Percentiles rank a stretch among this genome's conserved stretches.
Evolutionary conservation across 495 filamentous ascomycete genomes (phyloP).

Genomic region (Penicillium herquei): DNA sequence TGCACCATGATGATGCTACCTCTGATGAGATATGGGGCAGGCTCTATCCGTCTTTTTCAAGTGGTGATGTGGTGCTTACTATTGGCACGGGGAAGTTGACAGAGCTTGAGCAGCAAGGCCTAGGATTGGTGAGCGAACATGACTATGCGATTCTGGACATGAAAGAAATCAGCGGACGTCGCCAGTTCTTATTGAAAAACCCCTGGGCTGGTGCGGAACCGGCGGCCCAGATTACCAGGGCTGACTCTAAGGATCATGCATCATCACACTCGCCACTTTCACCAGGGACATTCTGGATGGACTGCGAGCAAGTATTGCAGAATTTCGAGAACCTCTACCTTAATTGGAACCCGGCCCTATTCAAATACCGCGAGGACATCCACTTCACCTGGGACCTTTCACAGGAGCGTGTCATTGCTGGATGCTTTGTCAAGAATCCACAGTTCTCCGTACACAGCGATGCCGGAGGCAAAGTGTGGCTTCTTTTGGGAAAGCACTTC

Average conservation of each 20-base stretch:
- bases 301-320: conserved; percentile 76
- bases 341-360: conserved; percentile 93
- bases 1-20: conserved; percentile 80
- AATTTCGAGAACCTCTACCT: conserved; percentile 94
- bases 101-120: conserved; percentile 65
- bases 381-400: conserved; percentile 87
- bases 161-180: conserved; percentile 60
- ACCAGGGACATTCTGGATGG: conserved; percentile 90
- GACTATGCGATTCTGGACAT: conserved; percentile 91
- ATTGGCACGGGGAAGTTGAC: conserved; percentile 84
- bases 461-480: conserved; percentile 66
- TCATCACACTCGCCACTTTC: conserved; percentile 25
- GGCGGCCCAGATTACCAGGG: conserved; percentile 12
- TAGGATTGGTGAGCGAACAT: conserved; percentile 86
- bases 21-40: conserved; percentile 72
- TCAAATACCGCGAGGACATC: conserved; percentile 75
- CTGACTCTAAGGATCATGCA: conserved; percentile 8
- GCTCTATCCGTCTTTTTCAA: conserved; percentile 69
- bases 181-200: conserved; percentile 84
- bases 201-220: conserved; percentile 79
- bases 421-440: conserved; percentile 74
- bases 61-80: conserved; percentile 82
- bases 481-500: conserved; percentile 85
- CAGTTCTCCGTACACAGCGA: conserved; percentile 71
- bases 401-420: conserved; percentile 48